These are phyloP conservation scores for Candida saitoana DNA, from an alignment of 805 yeast genomes.

Conservation along the genomic window DNA sequence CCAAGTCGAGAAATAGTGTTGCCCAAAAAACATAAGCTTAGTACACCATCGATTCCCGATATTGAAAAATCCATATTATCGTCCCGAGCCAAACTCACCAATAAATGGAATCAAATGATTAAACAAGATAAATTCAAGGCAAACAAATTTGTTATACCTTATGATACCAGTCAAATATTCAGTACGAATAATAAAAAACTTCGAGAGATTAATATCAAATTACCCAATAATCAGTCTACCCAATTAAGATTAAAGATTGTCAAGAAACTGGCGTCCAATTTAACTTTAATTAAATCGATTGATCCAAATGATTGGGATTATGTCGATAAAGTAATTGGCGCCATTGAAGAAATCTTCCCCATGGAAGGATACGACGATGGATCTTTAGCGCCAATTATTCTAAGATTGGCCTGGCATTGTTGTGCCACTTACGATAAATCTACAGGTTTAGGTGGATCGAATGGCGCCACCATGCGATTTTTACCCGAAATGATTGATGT, in stretches of 20 bases:
- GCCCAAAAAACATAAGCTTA: too few species aligned
- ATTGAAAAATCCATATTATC: neutral
- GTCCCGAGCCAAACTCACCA: neutral
- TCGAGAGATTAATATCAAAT: conserved; percentile 6
- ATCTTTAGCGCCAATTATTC: conserved; percentile 72
- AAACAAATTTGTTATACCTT: conserved; percentile 1
- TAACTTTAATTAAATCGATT: conserved; percentile 9
- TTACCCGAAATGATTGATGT: conserved; percentile 51
- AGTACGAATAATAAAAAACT: conserved; percentile 1
- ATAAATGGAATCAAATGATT: conserved; percentile 1
- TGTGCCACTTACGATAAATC: conserved; percentile 72
- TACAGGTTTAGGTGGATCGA: conserved; percentile 58
- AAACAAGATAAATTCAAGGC: neutral
- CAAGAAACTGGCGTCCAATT: conserved; percentile 1
- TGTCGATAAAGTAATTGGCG: conserved; percentile 24
- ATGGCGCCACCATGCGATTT: conserved; percentile 49
- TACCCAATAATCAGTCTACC: conserved; percentile 7
- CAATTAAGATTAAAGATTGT: conserved; percentile 8
- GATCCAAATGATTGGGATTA: conserved; percentile 11
- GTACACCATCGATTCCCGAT: neutral
- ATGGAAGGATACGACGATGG: conserved; percentile 54
- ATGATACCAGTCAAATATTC: conserved; percentile 2
- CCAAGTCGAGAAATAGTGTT: neutral
- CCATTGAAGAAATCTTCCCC: conserved; percentile 29
- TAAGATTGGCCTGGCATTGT: conserved; percentile 83